These are phyloP conservation scores for Coemansia sp. DNA, from an alignment of 192 early-diverging fungal species.

Conservation along the genomic window DNA sequence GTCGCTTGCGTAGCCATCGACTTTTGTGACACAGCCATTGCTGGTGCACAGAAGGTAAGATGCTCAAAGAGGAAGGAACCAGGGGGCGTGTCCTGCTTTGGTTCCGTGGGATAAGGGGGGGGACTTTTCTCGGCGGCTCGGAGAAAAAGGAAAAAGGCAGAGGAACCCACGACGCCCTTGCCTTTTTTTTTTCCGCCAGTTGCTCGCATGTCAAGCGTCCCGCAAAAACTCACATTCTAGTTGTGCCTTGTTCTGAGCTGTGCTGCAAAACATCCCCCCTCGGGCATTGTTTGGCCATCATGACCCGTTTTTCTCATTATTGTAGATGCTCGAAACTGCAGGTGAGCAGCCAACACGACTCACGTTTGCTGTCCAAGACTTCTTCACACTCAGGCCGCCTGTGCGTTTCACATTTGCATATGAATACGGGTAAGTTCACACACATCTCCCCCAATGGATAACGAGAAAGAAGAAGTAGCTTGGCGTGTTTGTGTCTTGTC, in stretches of 20 bases:
- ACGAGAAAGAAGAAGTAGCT: no score
- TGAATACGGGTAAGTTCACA: slow-evolving; percentile 41
- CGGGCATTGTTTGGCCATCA: no score
- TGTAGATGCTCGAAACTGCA: slow-evolving; percentile 25
- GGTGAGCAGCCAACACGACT: slow-evolving; percentile 11
- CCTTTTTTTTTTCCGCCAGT: neutral
- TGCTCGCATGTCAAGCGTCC: neutral
- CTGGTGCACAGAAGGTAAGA: slow-evolving; percentile 27
- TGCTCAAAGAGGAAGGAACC: neutral
- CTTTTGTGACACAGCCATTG: slow-evolving; percentile 57
- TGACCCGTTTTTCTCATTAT: no score
- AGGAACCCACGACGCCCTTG: neutral
- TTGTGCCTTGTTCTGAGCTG: neutral
- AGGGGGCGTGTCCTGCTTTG: no score
- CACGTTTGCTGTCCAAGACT: slow-evolving; percentile 32
- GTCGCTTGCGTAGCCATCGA: slow-evolving; percentile 58
- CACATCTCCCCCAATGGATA: neutral
- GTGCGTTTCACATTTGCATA: slow-evolving; percentile 37
- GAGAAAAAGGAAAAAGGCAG: neutral
- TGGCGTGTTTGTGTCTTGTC: no score
- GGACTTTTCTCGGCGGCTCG: no score
- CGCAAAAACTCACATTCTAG: no score
- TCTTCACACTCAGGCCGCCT: slow-evolving; percentile 20
- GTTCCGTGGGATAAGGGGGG: no score
- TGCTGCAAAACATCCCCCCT: neutral